Percentiles rank a stretch among this genome's conserved stretches.
Evolutionary conservation across 1,284 basidiomycete species (phyloP).

Genomic region (Microbotryomycetes sp.): DNA sequence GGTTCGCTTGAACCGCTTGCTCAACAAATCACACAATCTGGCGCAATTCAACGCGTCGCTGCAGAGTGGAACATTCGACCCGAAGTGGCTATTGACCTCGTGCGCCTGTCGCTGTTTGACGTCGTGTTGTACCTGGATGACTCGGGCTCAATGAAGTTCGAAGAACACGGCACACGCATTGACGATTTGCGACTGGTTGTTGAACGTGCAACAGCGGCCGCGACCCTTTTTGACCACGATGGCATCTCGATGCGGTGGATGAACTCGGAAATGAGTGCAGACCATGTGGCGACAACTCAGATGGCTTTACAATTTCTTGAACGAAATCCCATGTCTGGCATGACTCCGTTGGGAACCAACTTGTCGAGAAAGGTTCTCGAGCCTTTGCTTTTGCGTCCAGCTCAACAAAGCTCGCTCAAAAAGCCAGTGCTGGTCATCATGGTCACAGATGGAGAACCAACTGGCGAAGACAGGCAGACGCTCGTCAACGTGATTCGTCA

Average conservation of each 20-base stretch:
- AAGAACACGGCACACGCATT: neutral
- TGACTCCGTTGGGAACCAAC: neutral
- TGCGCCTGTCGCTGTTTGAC: slow-evolving; percentile 45
- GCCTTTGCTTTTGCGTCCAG: neutral
- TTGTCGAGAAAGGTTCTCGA: neutral
- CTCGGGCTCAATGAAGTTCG: slow-evolving; percentile 32
- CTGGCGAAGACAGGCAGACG: neutral
- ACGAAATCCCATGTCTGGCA: neutral
- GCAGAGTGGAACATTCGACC: slow-evolving; percentile 46
- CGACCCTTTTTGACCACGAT: neutral
- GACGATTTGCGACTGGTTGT: neutral
- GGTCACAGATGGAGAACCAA: slow-evolving; percentile 1
- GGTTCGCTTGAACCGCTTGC: slow-evolving; percentile 45
- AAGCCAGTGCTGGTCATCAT: neutral
- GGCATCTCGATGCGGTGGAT: neutral
- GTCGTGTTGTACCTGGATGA: slow-evolving; percentile 45
- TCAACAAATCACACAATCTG: slow-evolving; percentile 43
- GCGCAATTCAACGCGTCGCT: slow-evolving; percentile 44
- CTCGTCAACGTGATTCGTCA: neutral
- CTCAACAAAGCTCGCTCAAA: neutral
- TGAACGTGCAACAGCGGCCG: neutral
- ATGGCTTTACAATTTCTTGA: neutral
- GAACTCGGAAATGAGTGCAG: neutral
- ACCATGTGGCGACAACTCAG: neutral
- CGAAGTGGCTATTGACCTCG: slow-evolving; percentile 46